Percentiles rank a stretch among this genome's conserved stretches.
phyloP scores from a whole-genome alignment of 129 eudicot genomes.

The Rutidosis leptorrhynchoides region DNA sequence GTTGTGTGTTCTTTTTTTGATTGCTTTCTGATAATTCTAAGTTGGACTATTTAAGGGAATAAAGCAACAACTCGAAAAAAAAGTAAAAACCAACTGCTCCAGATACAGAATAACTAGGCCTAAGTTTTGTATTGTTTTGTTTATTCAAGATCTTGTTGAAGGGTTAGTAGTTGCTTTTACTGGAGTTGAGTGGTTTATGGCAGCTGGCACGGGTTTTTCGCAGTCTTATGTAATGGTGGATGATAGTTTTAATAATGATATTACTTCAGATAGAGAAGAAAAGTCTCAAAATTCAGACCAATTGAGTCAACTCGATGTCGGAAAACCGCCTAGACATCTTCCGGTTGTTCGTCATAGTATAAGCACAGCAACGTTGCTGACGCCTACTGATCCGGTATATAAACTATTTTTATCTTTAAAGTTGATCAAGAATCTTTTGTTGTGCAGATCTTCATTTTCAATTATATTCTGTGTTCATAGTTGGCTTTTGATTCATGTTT shows the following conservation, averaged over 20 bases:
- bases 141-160: neutral
- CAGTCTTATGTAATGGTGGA: slow-evolving; percentile 45
- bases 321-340: slow-evolving; percentile 58
- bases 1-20: slow-evolving; percentile 13
- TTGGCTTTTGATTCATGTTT: neutral
- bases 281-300: slow-evolving; percentile 45
- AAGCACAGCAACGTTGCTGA: slow-evolving; percentile 40
- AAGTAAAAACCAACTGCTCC: neutral
- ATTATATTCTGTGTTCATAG: neutral
- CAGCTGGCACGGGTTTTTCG: slow-evolving; percentile 65
- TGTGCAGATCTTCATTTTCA: neutral
- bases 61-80: neutral
- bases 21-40: slow-evolving; percentile 16
- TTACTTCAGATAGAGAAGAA: slow-evolving; percentile 30
- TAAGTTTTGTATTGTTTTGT: slow-evolving; percentile 4
- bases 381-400: slow-evolving; percentile 53
- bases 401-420: slow-evolving; percentile 5
- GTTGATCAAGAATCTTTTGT: slow-evolving; percentile 7
- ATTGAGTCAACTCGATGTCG: slow-evolving; percentile 39
- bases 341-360: slow-evolving; percentile 59
- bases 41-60: neutral
- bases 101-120: neutral
- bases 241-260: slow-evolving; percentile 42
- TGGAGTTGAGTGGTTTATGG: slow-evolving; percentile 43
- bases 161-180: slow-evolving; percentile 10